A percentile compares a stretch with the other conserved stretches of the same genome.
Conservation (phyloP, 306 rosid genomes). For the Casuarina cunninghamiana region DNA sequence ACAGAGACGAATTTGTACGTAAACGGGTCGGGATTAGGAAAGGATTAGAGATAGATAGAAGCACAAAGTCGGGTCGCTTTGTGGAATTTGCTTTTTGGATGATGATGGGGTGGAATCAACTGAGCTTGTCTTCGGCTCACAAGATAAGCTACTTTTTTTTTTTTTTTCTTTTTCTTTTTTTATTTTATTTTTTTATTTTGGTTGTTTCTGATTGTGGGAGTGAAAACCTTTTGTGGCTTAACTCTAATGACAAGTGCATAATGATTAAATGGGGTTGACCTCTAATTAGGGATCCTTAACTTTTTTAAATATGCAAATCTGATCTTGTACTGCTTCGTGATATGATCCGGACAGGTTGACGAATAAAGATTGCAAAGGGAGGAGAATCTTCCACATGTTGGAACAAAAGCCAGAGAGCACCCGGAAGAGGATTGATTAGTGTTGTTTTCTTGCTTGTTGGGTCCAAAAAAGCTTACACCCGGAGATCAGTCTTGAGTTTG, state of each 20-base stretch:
- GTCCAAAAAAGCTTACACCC: constrained; percentile 14
- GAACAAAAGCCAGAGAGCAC: constrained; percentile 27
- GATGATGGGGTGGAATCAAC: constrained; percentile 42
- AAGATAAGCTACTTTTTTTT: constrained; percentile 22
- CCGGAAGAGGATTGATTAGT: constrained; percentile 23
- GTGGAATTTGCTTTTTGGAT: constrained; percentile 30
- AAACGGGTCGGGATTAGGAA: constrained; percentile 30
- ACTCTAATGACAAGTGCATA: neutral
- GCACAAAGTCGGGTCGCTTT: constrained; percentile 42
- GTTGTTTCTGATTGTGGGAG: neutral
- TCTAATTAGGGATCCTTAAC: neutral
- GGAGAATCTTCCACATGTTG: neutral
- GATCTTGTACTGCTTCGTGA: neutral
- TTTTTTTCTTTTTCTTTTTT: too few relatives aligned
- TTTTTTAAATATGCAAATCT: neutral
- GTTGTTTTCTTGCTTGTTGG: constrained; percentile 33
- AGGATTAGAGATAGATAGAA: constrained; percentile 27
- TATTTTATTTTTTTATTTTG: neutral
- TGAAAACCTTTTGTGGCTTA: neutral
- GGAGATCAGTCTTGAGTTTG: too few relatives aligned
- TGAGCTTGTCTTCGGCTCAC: constrained; percentile 31
- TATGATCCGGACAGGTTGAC: neutral
- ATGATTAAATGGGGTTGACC: neutral
- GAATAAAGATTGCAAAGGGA: neutral
- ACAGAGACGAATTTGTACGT: constrained; percentile 38